phyloP scores from a whole-genome alignment of 208 protist species.

The Tritrichomonas foetus region DNA sequence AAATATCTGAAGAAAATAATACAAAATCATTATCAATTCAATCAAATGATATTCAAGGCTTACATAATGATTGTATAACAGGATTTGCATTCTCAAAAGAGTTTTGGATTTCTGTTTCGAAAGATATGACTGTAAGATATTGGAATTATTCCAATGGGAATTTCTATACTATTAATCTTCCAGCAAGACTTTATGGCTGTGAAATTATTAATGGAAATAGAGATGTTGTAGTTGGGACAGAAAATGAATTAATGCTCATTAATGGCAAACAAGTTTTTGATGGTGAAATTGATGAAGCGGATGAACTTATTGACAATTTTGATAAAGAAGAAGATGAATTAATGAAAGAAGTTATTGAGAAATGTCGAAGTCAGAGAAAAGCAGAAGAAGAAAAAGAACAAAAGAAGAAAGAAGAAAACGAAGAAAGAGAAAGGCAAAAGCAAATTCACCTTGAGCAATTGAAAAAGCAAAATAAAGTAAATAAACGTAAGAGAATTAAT shows the following conservation, averaged over 20 bases:
- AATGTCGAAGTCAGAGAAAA: too few relatives aligned
- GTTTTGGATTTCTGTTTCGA: background rate
- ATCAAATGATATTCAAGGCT: too few relatives aligned
- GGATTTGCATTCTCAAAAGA: background rate
- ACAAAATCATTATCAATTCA: too few relatives aligned
- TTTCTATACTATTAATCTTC: background rate
- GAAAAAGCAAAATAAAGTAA: background rate
- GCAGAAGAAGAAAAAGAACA: too few relatives aligned
- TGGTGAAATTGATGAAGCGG: constrained; percentile 7
- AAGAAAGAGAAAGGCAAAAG: too few relatives aligned
- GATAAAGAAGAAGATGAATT: too few relatives aligned
- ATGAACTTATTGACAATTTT: background rate
- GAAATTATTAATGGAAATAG: background rate
- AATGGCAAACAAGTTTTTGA: background rate
- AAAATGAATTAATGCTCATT: background rate
- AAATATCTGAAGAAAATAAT: too few relatives aligned
- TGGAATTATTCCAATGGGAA: background rate
- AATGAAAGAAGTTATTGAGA: too few relatives aligned
- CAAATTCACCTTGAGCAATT: background rate
- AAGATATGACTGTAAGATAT: background rate
- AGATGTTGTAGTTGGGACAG: background rate
- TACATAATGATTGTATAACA: background rate
- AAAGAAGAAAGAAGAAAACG: too few relatives aligned
- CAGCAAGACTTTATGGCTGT: background rate
- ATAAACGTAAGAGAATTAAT: background rate